Conservation (phyloP, 23 red algal genomes). For the Gracilaria domingensis region DNA sequence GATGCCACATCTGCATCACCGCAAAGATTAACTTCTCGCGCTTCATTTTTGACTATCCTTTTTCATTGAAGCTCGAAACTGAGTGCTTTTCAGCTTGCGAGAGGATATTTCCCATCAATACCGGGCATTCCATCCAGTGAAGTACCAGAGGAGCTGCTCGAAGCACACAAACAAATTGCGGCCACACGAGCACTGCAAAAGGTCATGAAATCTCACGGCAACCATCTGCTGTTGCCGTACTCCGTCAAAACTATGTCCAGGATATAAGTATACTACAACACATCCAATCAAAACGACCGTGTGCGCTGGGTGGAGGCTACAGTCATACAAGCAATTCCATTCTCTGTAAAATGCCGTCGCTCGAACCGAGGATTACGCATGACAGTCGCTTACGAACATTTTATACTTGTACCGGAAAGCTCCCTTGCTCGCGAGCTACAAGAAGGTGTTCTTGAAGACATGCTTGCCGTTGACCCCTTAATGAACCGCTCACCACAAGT, state of each 20-base stretch:
- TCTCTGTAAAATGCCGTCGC: constrained; percentile 15
- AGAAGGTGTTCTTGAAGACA: constrained; percentile 22
- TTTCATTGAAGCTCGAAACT: constrained; percentile 10
- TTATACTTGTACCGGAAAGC: not conserved
- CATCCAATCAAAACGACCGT: constrained; percentile 29
- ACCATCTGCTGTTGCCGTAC: not conserved
- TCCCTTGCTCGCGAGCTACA: constrained; percentile 1
- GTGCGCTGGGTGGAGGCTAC: not conserved
- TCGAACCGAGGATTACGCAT: not conserved
- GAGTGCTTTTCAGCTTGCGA: constrained; percentile 12
- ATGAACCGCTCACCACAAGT: no score
- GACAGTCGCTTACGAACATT: constrained; percentile 16
- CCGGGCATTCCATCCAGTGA: not conserved
- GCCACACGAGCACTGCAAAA: constrained; percentile 26
- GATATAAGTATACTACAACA: constrained; percentile 33
- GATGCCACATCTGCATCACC: constrained; percentile 4
- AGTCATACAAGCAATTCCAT: not conserved
- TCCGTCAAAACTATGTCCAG: not conserved
- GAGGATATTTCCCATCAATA: constrained; percentile 5
- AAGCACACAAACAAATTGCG: not conserved
- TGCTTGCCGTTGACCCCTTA: not conserved
- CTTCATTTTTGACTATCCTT: constrained; percentile 27
- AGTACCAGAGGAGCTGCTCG: not conserved
- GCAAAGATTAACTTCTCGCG: not conserved
- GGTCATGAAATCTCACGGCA: not conserved